These are phyloP conservation scores for Fusarium sublunatum DNA, from an alignment of 2,329 filamentous ascomycete species.

Conservation along the genomic window DNA sequence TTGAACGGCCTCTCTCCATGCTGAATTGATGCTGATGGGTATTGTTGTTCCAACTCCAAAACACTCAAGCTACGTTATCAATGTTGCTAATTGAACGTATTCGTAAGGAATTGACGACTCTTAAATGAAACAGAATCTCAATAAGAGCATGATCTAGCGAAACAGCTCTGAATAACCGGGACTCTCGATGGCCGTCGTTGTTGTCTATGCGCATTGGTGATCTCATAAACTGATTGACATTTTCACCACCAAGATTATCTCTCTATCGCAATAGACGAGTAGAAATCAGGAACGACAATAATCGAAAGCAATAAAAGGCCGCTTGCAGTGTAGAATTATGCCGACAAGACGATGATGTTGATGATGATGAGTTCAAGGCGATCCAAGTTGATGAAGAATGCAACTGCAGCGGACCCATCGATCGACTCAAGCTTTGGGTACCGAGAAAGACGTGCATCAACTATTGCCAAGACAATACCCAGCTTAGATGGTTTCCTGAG, in stretches of 20 bases:
- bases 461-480: slow-evolving; percentile 16
- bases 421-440: slow-evolving; percentile 15
- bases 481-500: neutral
- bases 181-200: neutral
- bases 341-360: neutral
- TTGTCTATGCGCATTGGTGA: slow-evolving; percentile 3
- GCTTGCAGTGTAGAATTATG: neutral
- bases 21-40: neutral
- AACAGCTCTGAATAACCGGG: neutral
- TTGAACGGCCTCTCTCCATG: slow-evolving; percentile 18
- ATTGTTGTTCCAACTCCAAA: neutral
- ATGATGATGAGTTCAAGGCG: neutral
- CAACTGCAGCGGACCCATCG: slow-evolving; percentile 9
- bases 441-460: slow-evolving; percentile 28
- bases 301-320: neutral
- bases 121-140: neutral
- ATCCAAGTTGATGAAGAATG: slow-evolving; percentile 13
- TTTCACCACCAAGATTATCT: neutral
- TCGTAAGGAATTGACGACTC: neutral
- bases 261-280: neutral
- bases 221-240: slow-evolving; percentile 10
- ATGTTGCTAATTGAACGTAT: neutral
- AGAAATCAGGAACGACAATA: neutral
- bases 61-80: neutral
- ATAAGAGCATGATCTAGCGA: neutral